Conservation (phyloP, 225 moss, liverwort and hornwort genomes). For the Takakia lepidozioides region DNA sequence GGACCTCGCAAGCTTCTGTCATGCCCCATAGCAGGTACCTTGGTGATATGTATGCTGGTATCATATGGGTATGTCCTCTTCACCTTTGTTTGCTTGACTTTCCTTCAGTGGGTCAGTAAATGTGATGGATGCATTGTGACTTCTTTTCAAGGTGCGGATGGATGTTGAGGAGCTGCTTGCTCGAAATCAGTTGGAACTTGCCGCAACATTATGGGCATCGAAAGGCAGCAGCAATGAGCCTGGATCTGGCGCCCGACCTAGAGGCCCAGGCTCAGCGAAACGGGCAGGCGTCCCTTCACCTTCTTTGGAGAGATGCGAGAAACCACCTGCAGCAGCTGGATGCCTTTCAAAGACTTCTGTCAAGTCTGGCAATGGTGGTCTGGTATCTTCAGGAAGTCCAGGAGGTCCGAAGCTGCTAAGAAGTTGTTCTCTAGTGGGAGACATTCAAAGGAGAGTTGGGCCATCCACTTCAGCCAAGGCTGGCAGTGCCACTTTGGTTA, state of each 20-base stretch:
- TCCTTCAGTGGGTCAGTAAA: no score
- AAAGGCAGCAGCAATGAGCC: slow-evolving; percentile 1
- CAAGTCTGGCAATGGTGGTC: neutral
- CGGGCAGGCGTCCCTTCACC: no score
- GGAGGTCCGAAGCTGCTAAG: no score
- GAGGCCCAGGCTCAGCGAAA: neutral
- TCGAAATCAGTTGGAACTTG: neutral
- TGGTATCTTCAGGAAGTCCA: slow-evolving; percentile 2
- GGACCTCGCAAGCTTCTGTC: neutral
- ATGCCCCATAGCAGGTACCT: no score
- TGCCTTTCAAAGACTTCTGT: no score
- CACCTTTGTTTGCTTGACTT: no score
- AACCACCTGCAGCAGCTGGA: no score
- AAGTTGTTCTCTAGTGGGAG: neutral
- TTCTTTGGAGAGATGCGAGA: no score
- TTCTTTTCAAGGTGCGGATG: no score
- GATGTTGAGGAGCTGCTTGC: slow-evolving; percentile 2
- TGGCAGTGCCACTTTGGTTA: neutral
- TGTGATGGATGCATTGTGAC: no score
- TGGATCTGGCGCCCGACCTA: neutral
- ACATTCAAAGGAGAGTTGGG: neutral
- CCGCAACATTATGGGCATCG: neutral
- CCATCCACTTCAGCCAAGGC: neutral
- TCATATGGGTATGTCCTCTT: no score
- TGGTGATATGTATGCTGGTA: no score